These are phyloP conservation scores for Graphium sp. DNA, from an alignment of 2,329 filamentous ascomycete species.

Conservation along the genomic window DNA sequence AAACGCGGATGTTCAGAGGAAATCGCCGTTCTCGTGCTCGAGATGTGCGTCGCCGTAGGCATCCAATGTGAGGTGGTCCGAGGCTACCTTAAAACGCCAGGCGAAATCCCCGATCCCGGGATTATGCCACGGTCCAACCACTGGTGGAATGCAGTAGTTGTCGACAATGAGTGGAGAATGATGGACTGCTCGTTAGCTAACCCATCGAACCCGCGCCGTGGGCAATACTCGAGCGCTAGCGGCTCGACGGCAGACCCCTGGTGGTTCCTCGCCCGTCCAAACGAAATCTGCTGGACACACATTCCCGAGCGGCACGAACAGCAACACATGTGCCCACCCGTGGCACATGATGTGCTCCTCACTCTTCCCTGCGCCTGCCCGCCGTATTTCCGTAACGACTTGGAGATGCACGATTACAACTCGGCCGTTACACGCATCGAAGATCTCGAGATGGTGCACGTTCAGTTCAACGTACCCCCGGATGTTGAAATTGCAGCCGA, in stretches of 20 bases:
- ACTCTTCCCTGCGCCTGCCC: slow-evolving; percentile 77
- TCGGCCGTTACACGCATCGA: slow-evolving; percentile 75
- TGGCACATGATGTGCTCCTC: slow-evolving; percentile 71
- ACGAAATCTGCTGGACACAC: slow-evolving; percentile 90
- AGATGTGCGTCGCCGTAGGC: slow-evolving; percentile 87
- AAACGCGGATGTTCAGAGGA: slow-evolving; percentile 79
- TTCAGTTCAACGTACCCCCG: slow-evolving; percentile 72
- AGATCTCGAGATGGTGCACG: slow-evolving; percentile 81
- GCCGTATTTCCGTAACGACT: slow-evolving; percentile 66
- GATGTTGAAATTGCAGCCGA: slow-evolving; percentile 89
- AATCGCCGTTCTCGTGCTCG: slow-evolving; percentile 71
- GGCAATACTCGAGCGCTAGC: slow-evolving; percentile 57
- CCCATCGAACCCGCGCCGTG: slow-evolving; percentile 72
- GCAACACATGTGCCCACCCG: slow-evolving; percentile 81
- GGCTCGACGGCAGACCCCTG: slow-evolving; percentile 62
- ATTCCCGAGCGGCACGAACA: slow-evolving; percentile 75
- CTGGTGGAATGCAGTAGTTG: slow-evolving; percentile 91
- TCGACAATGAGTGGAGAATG: slow-evolving; percentile 91
- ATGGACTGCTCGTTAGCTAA: slow-evolving; percentile 88
- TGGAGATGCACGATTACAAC: slow-evolving; percentile 79
- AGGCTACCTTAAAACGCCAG: slow-evolving; percentile 81
- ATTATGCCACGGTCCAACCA: slow-evolving; percentile 81
- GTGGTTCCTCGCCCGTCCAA: slow-evolving; percentile 85
- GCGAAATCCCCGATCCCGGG: slow-evolving; percentile 65
- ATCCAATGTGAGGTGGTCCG: slow-evolving; percentile 74